Conservation (phyloP, 306 rosid species). For the Abrus precatorius region DNA sequence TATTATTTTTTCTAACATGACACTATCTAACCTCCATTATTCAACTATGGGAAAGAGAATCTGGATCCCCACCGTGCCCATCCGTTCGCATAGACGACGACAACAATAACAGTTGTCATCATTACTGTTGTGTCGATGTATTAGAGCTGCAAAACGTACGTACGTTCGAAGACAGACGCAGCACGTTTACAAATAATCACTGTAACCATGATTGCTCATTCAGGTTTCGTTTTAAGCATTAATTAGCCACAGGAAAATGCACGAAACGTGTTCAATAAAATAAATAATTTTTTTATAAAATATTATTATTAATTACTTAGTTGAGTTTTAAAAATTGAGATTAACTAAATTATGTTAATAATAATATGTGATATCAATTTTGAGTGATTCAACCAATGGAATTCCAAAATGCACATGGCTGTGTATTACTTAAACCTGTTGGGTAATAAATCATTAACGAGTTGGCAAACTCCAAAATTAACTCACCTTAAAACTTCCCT, state of each 20-base stretch:
- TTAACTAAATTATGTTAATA: no score
- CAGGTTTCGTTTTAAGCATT: background rate
- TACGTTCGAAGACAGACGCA: background rate
- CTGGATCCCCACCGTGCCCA: conserved; percentile 34
- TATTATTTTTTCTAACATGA: background rate
- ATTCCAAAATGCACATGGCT: background rate
- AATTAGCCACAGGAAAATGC: background rate
- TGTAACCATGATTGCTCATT: conserved; percentile 25
- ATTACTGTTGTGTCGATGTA: conserved; percentile 29
- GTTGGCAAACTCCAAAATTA: background rate
- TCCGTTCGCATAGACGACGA: conserved; percentile 29
- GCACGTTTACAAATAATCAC: conserved; percentile 36
- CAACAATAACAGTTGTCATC: conserved; percentile 37
- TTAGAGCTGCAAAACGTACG: conserved; percentile 34
- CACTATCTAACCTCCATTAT: background rate
- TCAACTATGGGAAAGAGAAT: background rate
- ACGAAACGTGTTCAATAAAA: no score
- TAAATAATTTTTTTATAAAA: no score
- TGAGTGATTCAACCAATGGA: no score
- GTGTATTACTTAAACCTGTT: background rate
- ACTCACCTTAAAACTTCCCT: conserved; percentile 21
- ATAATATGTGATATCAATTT: no score
- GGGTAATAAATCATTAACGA: conserved; percentile 1
- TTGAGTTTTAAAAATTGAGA: no score
- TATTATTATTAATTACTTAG: no score